phyloP scores from a whole-genome alignment of 2,329 filamentous ascomycete genomes.

The Ophiocordyceps sinensis region DNA sequence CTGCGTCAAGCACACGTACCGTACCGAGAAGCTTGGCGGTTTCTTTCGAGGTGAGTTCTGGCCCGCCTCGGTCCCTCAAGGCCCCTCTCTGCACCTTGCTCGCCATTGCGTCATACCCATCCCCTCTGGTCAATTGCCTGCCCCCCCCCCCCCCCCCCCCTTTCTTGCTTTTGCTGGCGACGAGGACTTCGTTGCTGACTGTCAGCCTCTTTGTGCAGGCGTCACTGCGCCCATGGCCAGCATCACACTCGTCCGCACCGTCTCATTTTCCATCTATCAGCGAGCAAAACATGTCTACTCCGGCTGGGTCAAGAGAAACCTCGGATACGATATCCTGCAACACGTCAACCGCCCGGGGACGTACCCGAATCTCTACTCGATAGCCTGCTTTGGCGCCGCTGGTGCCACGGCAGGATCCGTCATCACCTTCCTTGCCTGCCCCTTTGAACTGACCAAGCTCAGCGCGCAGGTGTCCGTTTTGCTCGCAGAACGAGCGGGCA shows the following conservation, averaged over 20 bases:
- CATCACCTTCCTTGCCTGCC: constrained; percentile 71
- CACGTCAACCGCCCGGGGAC: constrained; percentile 58
- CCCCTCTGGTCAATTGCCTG: no score
- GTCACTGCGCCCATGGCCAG: constrained; percentile 69
- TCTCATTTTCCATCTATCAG: constrained; percentile 71
- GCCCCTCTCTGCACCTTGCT: neutral
- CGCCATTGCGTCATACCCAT: no score
- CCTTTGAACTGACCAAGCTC: constrained; percentile 81
- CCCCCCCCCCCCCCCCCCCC: no score
- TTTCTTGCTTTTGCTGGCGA: no score
- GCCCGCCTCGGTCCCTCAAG: neutral
- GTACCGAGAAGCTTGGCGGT: constrained; percentile 54
- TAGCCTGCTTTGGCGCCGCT: constrained; percentile 63
- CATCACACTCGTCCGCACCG: constrained; percentile 62
- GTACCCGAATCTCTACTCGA: constrained; percentile 57
- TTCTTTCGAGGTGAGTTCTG: constrained; percentile 60
- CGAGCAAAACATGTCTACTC: constrained; percentile 61
- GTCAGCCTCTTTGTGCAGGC: constrained; percentile 27
- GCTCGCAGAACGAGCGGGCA: constrained; percentile 36
- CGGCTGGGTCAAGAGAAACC: constrained; percentile 52
- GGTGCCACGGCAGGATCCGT: constrained; percentile 67
- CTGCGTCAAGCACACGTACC: constrained; percentile 64
- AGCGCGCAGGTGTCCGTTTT: constrained; percentile 75
- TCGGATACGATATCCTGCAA: constrained; percentile 54
- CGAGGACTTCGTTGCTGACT: no score